phyloP scores from a whole-genome alignment of 352 stramenopile species.

The Pythium guiyangense region DNA sequence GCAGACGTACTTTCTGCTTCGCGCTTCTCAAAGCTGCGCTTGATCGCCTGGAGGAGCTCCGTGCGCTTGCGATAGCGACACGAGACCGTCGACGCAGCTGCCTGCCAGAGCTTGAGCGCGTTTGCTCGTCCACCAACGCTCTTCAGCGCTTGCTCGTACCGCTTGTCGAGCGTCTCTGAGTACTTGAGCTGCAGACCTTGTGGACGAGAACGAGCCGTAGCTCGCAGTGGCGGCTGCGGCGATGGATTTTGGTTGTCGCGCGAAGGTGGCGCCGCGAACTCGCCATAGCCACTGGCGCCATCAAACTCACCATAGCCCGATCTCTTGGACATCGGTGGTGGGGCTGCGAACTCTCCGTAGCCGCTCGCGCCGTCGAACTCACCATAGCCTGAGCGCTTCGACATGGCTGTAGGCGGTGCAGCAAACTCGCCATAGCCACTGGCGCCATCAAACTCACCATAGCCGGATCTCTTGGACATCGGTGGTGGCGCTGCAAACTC shows the following conservation, averaged over 20 bases:
- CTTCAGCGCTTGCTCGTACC: slow-evolving; percentile 42
- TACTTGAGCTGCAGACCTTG: slow-evolving; percentile 12
- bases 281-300: slow-evolving; percentile 28
- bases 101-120: slow-evolving; percentile 27
- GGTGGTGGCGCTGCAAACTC: too few relatives aligned
- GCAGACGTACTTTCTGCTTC: slow-evolving; percentile 33
- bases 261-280: slow-evolving; percentile 11
- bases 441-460: slow-evolving; percentile 28
- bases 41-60: slow-evolving; percentile 41
- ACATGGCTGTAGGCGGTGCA: not conserved
- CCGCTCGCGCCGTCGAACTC: slow-evolving; percentile 23
- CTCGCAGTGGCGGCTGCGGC: not conserved
- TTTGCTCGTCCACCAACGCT: slow-evolving; percentile 27
- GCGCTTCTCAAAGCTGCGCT: slow-evolving; percentile 56
- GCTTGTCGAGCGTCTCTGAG: slow-evolving; percentile 17
- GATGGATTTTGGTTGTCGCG: slow-evolving; percentile 3
- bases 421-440: slow-evolving; percentile 37
- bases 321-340: slow-evolving; percentile 1
- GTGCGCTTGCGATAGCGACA: slow-evolving; percentile 41
- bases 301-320: slow-evolving; percentile 35
- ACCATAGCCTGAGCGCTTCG: slow-evolving; percentile 11
- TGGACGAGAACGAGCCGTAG: not conserved
- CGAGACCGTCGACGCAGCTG: slow-evolving; percentile 29
- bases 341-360: slow-evolving; percentile 22
- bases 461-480: slow-evolving; percentile 18